Base-by-base conservation (phyloP, 148 eudicot species). In the Amaranthus hypochondriacus region DNA sequence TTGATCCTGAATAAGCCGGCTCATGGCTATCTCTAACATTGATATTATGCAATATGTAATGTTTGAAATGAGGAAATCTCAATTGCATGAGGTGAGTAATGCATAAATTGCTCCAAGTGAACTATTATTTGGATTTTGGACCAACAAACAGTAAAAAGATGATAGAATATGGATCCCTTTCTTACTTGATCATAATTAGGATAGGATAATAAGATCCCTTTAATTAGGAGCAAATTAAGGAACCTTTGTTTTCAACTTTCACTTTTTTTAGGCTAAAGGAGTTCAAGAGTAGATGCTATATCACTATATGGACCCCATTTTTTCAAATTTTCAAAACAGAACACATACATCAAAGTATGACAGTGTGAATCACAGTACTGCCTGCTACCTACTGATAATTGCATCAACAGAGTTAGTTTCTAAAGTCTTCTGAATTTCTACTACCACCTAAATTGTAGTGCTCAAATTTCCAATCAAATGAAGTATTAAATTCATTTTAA, bases 211-310 rank as follows among this genome's bases (percentile, higher is more conserved):
- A 56, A 56, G n/a, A 59, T 68, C 56, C 70, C 73, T 44, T 73
- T 8, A 68, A 43, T 73, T 66, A 72, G 81, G 81, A 68, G 69
- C 73, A 12, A 73, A 78, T 51, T 68, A n/a, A 42, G 77, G 70
- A 3, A 58, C 62, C 9, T 39, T 56, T 53, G 2, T 48, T 7
- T 15, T 1, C 9, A 50, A 54, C n/a, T 51, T 18, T n/a, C 42
- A 66, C 73, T 59, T 51, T 56, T 3, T 56, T 3, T 47, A 49
- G 56, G 60, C 47, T 51, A 69, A 57, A 71, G 51, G 47, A 57
- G 76, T 63, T 78, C n/a, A 13, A 39, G 11, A 52, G 66, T 58
- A 67, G 76, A 67, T 78, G 73, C 9, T 7, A 9, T 18, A 18
- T 18, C 18, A 18, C 18, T 18, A 18, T 58, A 3, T 74, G 67